Percentiles rank a stretch among this genome's conserved stretches.
These are phyloP conservation scores for Silene coronaria DNA, from an alignment of 179 eudicot genomes.

Conservation along the genomic window DNA sequence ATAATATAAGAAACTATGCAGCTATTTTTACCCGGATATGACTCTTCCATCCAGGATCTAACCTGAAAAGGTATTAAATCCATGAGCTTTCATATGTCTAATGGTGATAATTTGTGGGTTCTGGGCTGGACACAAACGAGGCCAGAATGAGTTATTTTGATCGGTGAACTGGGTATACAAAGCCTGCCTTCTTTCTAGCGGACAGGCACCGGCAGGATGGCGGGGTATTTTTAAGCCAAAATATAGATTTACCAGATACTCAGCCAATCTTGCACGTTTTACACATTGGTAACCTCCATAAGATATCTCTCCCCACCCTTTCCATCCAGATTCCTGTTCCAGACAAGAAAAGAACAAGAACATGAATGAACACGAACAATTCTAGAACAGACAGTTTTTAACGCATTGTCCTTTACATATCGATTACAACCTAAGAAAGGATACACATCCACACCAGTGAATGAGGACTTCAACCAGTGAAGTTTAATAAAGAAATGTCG, in stretches of 20 bases:
- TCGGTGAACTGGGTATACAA: not conserved
- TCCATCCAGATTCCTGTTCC: slow-evolving; percentile 83
- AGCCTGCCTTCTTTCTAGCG: not conserved
- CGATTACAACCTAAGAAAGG: not conserved
- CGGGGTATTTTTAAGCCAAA: not conserved
- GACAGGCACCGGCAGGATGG: too few relatives aligned
- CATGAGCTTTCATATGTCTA: not conserved
- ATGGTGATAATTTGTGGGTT: too few relatives aligned
- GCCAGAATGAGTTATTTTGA: not conserved
- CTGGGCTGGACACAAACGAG: not conserved
- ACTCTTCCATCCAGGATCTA: slow-evolving; percentile 92
- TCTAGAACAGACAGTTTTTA: too few relatives aligned
- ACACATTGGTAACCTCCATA: slow-evolving; percentile 85
- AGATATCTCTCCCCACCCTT: slow-evolving; percentile 99
- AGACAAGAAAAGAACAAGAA: slow-evolving; percentile 10
- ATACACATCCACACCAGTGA: not conserved
- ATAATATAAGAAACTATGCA: slow-evolving; percentile 67
- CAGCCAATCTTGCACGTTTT: slow-evolving; percentile 84
- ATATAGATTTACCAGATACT: slow-evolving; percentile 54
- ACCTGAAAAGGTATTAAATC: slow-evolving; percentile 39
- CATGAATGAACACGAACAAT: not conserved
- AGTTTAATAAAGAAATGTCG: not conserved
- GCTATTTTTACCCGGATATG: slow-evolving; percentile 48
- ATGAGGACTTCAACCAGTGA: not conserved
- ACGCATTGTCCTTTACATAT: not conserved